These are phyloP conservation scores for Pestalotiopsis sp. DNA, from an alignment of 2,329 filamentous ascomycete genomes.

Conservation along the genomic window DNA sequence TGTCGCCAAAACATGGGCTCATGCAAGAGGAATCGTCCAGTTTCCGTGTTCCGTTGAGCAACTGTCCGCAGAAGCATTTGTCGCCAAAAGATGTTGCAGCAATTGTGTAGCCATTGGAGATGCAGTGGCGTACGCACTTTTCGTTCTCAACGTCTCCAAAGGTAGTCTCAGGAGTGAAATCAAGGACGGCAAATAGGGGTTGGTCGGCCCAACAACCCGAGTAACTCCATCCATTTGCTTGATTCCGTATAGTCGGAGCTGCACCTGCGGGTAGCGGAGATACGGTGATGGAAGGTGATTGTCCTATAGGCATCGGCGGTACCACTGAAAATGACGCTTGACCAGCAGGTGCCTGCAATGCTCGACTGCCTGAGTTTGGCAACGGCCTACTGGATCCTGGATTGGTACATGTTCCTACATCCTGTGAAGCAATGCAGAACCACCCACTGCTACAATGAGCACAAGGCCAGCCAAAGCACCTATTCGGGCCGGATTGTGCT, in stretches of 20 bases:
- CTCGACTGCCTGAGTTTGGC: conserved; percentile 3
- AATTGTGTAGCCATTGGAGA: conserved; percentile 40
- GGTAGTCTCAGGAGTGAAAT: conserved; percentile 14
- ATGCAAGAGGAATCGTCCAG: conserved; percentile 46
- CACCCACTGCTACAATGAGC: conserved; percentile 35
- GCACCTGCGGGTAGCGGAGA: background rate
- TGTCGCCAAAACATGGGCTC: conserved; percentile 50
- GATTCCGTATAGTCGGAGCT: conserved; percentile 19
- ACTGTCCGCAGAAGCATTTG: conserved; percentile 49
- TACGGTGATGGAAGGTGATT: background rate
- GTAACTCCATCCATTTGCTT: conserved; percentile 27
- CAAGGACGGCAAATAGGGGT: conserved; percentile 22
- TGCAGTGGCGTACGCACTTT: conserved; percentile 49
- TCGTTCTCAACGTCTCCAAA: conserved; percentile 26
- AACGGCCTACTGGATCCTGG: conserved; percentile 11
- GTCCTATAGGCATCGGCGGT: background rate
- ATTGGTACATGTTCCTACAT: conserved; percentile 18
- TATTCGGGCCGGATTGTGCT: conserved; percentile 33
- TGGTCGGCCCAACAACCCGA: conserved; percentile 32
- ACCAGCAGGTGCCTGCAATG: background rate
- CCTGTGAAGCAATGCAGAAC: conserved; percentile 34
- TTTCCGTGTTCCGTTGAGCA: conserved; percentile 36
- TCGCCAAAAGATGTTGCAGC: conserved; percentile 50
- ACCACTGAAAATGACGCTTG: background rate
- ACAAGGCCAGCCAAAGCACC: conserved; percentile 36